A percentile compares a stretch with the other conserved stretches of the same genome.
Evolutionary conservation across 352 stramenopile genomes (phyloP).

Genomic region (Globisporangium paddicum): DNA sequence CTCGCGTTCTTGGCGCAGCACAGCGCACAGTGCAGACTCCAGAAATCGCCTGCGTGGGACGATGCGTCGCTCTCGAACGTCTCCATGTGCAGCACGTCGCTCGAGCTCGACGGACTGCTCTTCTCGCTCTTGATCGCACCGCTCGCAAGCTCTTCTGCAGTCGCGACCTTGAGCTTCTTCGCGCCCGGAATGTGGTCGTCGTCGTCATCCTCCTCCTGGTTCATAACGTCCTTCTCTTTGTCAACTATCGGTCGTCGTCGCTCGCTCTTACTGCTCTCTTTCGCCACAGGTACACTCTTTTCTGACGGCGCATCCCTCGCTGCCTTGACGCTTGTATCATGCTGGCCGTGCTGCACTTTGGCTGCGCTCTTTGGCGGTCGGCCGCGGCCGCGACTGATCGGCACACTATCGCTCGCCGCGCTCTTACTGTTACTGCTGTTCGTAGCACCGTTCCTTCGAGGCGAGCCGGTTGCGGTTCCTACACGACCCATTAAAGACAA

Average conservation of each 20-base stretch:
- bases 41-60: slow-evolving; percentile 21
- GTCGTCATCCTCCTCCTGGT: not conserved
- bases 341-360: slow-evolving; percentile 18
- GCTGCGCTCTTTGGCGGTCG: slow-evolving; percentile 41
- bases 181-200: not conserved
- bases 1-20: slow-evolving; percentile 42
- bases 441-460: slow-evolving; percentile 15
- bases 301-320: not conserved
- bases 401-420: slow-evolving; percentile 13
- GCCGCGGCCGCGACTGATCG: slow-evolving; percentile 36
- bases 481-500: not conserved
- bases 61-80: slow-evolving; percentile 25
- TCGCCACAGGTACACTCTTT: not conserved
- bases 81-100: slow-evolving; percentile 46
- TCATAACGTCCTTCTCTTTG: not conserved
- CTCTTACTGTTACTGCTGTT: slow-evolving; percentile 8
- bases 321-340: not conserved
- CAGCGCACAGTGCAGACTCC: slow-evolving; percentile 60
- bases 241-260: not conserved
- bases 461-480: slow-evolving; percentile 17
- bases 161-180: slow-evolving; percentile 16
- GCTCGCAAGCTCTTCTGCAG: not conserved
- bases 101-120: slow-evolving; percentile 61
- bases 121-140: slow-evolving; percentile 28
- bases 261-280: not conserved